Evolutionary conservation across 768 basidiomycete genomes (phyloP), one percentile per base, ranked within the genome.

Genomic region (Xerocomus potaroensis): DNA sequence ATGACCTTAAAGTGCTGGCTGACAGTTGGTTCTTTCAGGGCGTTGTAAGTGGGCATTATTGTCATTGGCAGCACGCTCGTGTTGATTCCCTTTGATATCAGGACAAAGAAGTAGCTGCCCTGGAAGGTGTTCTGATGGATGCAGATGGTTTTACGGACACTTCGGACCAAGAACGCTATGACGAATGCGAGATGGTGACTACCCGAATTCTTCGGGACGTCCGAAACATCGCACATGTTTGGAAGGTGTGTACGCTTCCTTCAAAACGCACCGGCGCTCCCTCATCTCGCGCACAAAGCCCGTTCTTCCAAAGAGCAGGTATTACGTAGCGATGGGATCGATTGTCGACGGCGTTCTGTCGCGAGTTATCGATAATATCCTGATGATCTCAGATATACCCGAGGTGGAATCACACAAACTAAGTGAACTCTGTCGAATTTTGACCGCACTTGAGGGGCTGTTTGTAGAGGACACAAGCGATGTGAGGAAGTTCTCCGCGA

Each of bases 381-480:
- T 94, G 29, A 79, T 79, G 1, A 69, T 96, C 36, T 73, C 78
- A 5, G 94, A 97, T 64, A 96, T 97, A 50, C 83, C 93, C 0
- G 91, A 88, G 55, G 71, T 82, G 8, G 94, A 96, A 57, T 94
- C 91, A 2, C 84, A 87, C 54, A 75, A 81, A 41, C 68, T 96
- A 36, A 84, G 84, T 56, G 90, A 93, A 60, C 74, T 95, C 2
- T 90, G 91, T 64, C 76, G 80, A 40, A 83, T 91, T 24, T 63
- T 96, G 42, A 79, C 83, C 47, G 78, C 86, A 4, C 64, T 95
- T 37, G 93, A 96, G 60, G 85, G 81, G 3, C 62, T 93, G 19
- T 96, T 94, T 58, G 75, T 81, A 22, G 81, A 85, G 47, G 76
- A 81, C 56, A 73, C 73, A 8, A 73, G 72, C 19, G 75, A 83